Evolutionary conservation across 139 green algal species (phyloP), one percentile per base, ranked within the genome.

Genomic region (Astrephomene gubernaculifera): DNA sequence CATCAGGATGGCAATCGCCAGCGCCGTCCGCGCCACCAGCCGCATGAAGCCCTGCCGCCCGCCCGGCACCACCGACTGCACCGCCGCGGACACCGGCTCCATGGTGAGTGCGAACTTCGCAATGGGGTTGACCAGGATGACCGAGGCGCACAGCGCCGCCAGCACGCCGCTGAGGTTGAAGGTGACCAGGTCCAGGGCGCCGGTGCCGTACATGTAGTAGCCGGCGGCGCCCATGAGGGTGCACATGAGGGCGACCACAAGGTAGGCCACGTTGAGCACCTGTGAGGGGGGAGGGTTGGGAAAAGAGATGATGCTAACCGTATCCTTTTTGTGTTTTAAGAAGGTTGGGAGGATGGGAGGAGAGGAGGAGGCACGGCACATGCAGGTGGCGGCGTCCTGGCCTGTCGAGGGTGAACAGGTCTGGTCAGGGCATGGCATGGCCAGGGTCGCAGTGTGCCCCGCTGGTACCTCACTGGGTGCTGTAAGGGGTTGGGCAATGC

Each of bases 51-150:
- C 84, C 27, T 78, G 12, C 43, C 29, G 31, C 9, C n/a, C 78
- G 43, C 78, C 78, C 24, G 78, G 78, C 17, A 84, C 63, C 0
- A 7, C 78, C 31, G 22, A 31, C 64, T 84, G 78, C 43, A 84
- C 43, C 43, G 78, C 78, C 1, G 78, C 78, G 5, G 78, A 36
- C n/a, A 93, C 89, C 0, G 93, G 92, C 86, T 96, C 93, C 82
- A 95, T 89, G 17, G 93, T 96, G 1, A 96, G 60, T 9, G 92
- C 93, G 70, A 94, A 95, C 53, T 95, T 95, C 57, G 92, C 87
- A 54, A 94, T 81, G 25, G 93, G 93, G 87, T 91, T 94, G 63
- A 94, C 65, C 35, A 92, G 88, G 45, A 92, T 82, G 39, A 89
- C 74, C 67, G 43, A 81, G n/a, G 81, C 79, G 79, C 79, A 86